phyloP scores from a whole-genome alignment of 768 basidiomycete species.

The Auricularia auricula-judae region DNA sequence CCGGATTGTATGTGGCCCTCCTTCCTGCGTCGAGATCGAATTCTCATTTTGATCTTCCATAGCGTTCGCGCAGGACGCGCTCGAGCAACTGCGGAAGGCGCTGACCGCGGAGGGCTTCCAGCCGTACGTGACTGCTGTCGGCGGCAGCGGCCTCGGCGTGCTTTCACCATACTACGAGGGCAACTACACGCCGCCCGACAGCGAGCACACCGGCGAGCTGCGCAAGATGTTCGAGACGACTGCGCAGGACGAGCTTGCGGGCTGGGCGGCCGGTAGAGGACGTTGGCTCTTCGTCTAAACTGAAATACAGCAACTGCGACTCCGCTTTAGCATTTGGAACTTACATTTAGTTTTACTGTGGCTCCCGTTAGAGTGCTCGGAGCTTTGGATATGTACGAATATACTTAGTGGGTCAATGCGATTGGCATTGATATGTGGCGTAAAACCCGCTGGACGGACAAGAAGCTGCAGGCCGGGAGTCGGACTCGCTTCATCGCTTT shows the following conservation, averaged over 20 bases:
- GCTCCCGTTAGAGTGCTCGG: too few relatives aligned
- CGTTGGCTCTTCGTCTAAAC: constrained; percentile 51
- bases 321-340: too few relatives aligned
- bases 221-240: constrained; percentile 33
- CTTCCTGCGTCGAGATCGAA: neutral
- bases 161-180: constrained; percentile 49
- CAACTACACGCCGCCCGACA: constrained; percentile 7
- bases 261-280: constrained; percentile 44
- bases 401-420: too few relatives aligned
- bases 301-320: too few relatives aligned
- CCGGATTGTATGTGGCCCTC: constrained; percentile 63
- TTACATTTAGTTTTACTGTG: too few relatives aligned
- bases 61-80: constrained; percentile 59
- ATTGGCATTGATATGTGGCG: too few relatives aligned
- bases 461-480: too few relatives aligned
- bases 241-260: constrained; percentile 30
- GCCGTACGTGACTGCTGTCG: constrained; percentile 86
- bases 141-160: constrained; percentile 86
- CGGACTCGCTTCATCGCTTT: too few relatives aligned
- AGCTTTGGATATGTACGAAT: too few relatives aligned
- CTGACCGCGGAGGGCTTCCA: constrained; percentile 59
- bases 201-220: constrained; percentile 5
- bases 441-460: too few relatives aligned
- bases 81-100: constrained; percentile 46
- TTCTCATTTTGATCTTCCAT: constrained; percentile 4